Base-by-base conservation (phyloP, 2,329 filamentous ascomycete species). In the Fusarium caatingaense region DNA sequence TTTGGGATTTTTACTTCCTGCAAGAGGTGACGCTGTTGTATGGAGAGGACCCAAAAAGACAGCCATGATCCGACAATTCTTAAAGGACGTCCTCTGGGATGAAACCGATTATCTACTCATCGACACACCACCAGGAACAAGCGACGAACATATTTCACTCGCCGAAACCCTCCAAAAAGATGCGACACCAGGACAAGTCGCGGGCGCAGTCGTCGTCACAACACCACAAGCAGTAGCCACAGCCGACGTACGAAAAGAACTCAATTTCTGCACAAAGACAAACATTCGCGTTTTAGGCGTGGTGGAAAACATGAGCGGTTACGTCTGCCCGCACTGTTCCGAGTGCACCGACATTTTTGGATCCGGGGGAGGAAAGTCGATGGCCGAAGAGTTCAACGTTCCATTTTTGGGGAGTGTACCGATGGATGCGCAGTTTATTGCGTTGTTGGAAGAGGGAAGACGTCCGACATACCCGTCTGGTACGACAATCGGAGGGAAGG, bases 41-140 rank as follows among this genome's bases (percentile, higher is more conserved):
- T 99, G 96, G 96, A 89, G 96, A 56, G 96, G 96, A 0, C 96
- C 96, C 4, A 99, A 99, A 82, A 99, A 99, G 83, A 99, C 96
- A 7, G 96, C 96, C 53, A 99, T 99, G 96, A 93, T 99, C 62
- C 90, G 94, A 42, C 96, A 99, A 79, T 99, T 99, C 78, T 85
- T 99, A 28, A 92, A 92, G 2, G 94, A 98, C 76, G 94, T 98
- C 7, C 86, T 93, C 30, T 98, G 96, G 96, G 87, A 89, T 56
- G 87, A 91, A 25, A 88, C 93, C n/a, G 95, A 98, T 78, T 98
- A 93, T 77, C 86, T 99, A 1, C 87, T 99, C 63, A 93, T 99
- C 76, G 96, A 99, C 80, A 99, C 96, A 5, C 96, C 96, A 15
- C 96, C 96, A 0, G 96, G 96, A 5, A 99, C 96, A 4, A 96